A percentile compares a stretch with the other conserved stretches of the same genome.
Conservation (phyloP, 352 stramenopile genomes). For the Plasmopara halstedii region DNA sequence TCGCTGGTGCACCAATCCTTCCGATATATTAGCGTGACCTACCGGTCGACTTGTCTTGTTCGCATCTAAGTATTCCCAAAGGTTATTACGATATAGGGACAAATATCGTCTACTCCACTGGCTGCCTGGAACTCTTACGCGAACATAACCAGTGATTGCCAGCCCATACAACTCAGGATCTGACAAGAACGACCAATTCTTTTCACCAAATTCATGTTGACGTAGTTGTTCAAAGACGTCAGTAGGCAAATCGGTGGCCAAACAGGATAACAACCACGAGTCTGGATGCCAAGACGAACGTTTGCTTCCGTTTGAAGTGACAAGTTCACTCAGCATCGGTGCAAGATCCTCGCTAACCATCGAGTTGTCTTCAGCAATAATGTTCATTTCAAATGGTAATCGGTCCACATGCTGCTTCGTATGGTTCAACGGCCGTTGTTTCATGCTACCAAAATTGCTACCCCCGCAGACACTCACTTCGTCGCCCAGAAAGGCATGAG, state of each 20-base stretch:
- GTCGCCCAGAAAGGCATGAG: slow-evolving; percentile 74
- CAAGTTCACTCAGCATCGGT: slow-evolving; percentile 37
- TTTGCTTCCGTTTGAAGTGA: slow-evolving; percentile 7
- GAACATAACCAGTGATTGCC: slow-evolving; percentile 37
- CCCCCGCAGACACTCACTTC: slow-evolving; percentile 78
- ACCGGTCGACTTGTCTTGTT: slow-evolving; percentile 50
- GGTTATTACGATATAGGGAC: slow-evolving; percentile 60
- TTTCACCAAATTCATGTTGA: slow-evolving; percentile 18
- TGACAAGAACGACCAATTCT: slow-evolving; percentile 11
- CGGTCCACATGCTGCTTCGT: slow-evolving; percentile 20
- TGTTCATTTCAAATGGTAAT: slow-evolving; percentile 63
- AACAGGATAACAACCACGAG: slow-evolving; percentile 58
- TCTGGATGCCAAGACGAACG: slow-evolving; percentile 43
- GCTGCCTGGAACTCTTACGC: slow-evolving; percentile 51
- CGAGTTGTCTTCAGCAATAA: slow-evolving; percentile 59
- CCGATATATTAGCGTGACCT: slow-evolving; percentile 66
- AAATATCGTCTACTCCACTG: slow-evolving; percentile 68
- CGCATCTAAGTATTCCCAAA: slow-evolving; percentile 73
- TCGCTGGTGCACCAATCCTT: slow-evolving; percentile 53
- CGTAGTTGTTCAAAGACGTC: slow-evolving; percentile 54
- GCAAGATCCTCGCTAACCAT: slow-evolving; percentile 21
- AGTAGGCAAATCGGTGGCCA: slow-evolving; percentile 52
- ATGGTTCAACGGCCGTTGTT: slow-evolving; percentile 27
- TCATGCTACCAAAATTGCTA: slow-evolving; percentile 35
- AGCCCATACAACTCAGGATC: slow-evolving; percentile 11